Evolutionary conservation across 129 eudicot species (phyloP).

Genomic region (Chrysanthemum seticuspe): DNA sequence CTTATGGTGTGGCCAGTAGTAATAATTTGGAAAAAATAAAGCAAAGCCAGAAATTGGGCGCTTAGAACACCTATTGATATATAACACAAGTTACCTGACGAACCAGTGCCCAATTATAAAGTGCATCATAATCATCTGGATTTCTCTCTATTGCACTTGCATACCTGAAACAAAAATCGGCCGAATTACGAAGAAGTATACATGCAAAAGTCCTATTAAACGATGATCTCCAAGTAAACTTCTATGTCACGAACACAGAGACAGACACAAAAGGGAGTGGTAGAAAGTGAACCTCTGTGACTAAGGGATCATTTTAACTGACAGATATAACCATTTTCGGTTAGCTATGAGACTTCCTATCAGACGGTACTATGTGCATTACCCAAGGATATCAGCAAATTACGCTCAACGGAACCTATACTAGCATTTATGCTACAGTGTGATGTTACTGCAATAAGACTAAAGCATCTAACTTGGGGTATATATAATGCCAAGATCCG

Average conservation of each 20-base stretch:
- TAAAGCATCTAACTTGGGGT: background rate
- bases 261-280: background rate
- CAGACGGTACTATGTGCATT: background rate
- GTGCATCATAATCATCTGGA: constrained; percentile 92
- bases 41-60: constrained; percentile 1
- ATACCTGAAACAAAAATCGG: constrained; percentile 52
- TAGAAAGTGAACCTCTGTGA: background rate
- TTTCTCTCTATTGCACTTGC: constrained; percentile 90
- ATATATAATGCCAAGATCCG: background rate
- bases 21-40: background rate
- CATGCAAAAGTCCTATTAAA: background rate
- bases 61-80: background rate
- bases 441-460: background rate
- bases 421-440: background rate
- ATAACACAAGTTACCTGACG: constrained; percentile 64
- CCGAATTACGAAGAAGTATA: background rate
- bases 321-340: background rate
- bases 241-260: background rate
- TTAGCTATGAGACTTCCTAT: background rate
- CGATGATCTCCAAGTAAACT: background rate
- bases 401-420: background rate
- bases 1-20: background rate
- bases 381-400: background rate
- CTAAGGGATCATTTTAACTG: background rate
- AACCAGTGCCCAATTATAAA: constrained; percentile 94